Evolutionary conservation across 1,284 basidiomycete species (phyloP).

Genomic region (Pterulicium gracile): DNA sequence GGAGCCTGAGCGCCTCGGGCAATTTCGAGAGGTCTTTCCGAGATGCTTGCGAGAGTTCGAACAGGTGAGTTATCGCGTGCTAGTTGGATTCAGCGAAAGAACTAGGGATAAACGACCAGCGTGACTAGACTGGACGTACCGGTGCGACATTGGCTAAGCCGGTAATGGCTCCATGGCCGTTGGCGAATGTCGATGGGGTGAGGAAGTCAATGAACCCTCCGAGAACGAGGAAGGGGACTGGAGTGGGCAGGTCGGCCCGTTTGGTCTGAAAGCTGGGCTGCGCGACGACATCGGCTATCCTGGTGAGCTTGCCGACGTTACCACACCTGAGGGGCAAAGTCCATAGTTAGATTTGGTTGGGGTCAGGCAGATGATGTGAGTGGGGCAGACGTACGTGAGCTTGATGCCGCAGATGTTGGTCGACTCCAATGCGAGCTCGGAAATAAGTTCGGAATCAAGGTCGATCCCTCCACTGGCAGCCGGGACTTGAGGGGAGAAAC

Average conservation of each 20-base stretch:
- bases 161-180: slow-evolving; percentile 74
- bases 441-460: slow-evolving; percentile 77
- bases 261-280: slow-evolving; percentile 41
- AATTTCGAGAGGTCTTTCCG: slow-evolving; percentile 45
- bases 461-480: slow-evolving; percentile 77
- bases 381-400: slow-evolving; percentile 52
- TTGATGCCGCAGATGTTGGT: slow-evolving; percentile 78
- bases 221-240: slow-evolving; percentile 64
- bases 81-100: slow-evolving; percentile 17
- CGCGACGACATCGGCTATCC: slow-evolving; percentile 64
- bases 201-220: slow-evolving; percentile 76
- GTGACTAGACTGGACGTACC: slow-evolving; percentile 27
- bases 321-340: slow-evolving; percentile 49
- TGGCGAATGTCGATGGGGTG: slow-evolving; percentile 55
- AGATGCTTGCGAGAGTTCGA: slow-evolving; percentile 47
- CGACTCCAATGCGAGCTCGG: slow-evolving; percentile 63
- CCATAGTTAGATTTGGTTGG: slow-evolving; percentile 3
- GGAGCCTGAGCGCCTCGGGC: slow-evolving; percentile 62
- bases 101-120: slow-evolving; percentile 10
- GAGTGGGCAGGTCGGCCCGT: slow-evolving; percentile 55
- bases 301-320: slow-evolving; percentile 82
- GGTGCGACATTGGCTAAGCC: slow-evolving; percentile 75
- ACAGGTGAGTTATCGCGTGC: slow-evolving; percentile 52
- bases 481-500: slow-evolving; percentile 45
- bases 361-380: neutral